A percentile compares a stretch with the other conserved stretches of the same genome.
Evolutionary conservation across 495 filamentous ascomycete species (phyloP).

Genomic region (Penicillium cinerascens): DNA sequence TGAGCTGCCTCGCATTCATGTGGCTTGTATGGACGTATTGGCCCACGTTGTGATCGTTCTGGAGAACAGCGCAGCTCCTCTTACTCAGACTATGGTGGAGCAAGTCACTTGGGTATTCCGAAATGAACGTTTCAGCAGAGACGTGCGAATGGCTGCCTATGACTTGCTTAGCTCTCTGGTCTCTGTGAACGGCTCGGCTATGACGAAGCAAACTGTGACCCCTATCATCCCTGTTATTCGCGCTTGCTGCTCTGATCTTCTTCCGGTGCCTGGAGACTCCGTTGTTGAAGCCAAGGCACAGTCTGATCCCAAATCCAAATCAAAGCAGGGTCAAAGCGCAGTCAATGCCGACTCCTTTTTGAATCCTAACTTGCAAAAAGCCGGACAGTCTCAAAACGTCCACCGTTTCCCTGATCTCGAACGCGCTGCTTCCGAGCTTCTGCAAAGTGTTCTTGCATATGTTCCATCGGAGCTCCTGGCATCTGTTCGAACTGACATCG

Average conservation of each 20-base stretch:
- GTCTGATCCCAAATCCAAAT: slow-evolving; percentile 32
- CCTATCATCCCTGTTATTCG: slow-evolving; percentile 56
- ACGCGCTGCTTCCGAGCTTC: slow-evolving; percentile 53
- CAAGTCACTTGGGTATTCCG: slow-evolving; percentile 66
- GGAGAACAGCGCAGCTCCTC: slow-evolving; percentile 46
- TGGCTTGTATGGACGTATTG: slow-evolving; percentile 59
- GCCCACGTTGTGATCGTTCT: slow-evolving; percentile 51
- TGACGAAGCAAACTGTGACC: slow-evolving; percentile 59
- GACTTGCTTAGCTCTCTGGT: slow-evolving; percentile 54
- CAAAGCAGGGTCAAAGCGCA: slow-evolving; percentile 33
- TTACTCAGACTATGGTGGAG: slow-evolving; percentile 59
- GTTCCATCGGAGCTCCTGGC: slow-evolving; percentile 60
- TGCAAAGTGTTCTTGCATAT: slow-evolving; percentile 57
- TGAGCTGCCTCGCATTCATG: slow-evolving; percentile 69
- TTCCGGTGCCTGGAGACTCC: slow-evolving; percentile 43
- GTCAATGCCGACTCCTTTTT: slow-evolving; percentile 57
- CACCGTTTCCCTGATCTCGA: slow-evolving; percentile 28
- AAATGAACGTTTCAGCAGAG: slow-evolving; percentile 53
- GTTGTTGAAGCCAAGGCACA: slow-evolving; percentile 19
- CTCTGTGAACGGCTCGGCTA: slow-evolving; percentile 54
- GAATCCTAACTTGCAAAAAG: slow-evolving; percentile 32
- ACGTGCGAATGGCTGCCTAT: slow-evolving; percentile 61
- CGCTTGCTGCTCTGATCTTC: slow-evolving; percentile 61
- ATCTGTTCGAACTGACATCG: slow-evolving; percentile 64
- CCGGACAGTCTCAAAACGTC: slow-evolving; percentile 13